Evolutionary conservation across 2,329 filamentous ascomycete genomes (phyloP), one percentile per base, ranked within the genome.

Genomic region (Fusarium burgessii): DNA sequence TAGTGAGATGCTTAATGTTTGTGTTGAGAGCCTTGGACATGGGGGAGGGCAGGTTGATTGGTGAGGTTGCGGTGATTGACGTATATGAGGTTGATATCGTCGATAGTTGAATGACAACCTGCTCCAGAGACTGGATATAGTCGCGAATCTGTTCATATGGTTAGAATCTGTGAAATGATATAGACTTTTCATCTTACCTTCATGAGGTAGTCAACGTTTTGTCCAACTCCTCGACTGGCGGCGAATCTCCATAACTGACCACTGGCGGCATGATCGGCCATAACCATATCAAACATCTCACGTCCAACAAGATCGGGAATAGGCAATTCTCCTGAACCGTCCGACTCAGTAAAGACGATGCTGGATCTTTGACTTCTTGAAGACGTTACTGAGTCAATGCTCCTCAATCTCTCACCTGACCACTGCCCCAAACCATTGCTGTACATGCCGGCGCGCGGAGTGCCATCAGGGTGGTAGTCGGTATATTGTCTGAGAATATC

Each of bases 201-300:
- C 58, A 85, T 79, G 25, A 87, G 77, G 58, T 86, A 87, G 59
- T 84, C 86, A 61, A 89, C 78, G 64, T 87, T 85, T 57, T 87
- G 83, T 3, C 81, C 83, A 59, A 82, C 83, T 36, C 84, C 81
- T 35, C 80, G 78, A 33, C 76, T 80, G 50, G 84, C 82, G n/a
- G 86, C 85, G 74, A 87, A 89, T 45, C 80, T 82, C 59, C 83
- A 80, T 23, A 89, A 77, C 35, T 84, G 82, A 60, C 83, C 80
- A 3, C 82, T 82, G 1, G 85, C 85, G 7, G 79, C 79, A 1
- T 84, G 83, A 66, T 87, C 84, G 66, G 83, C 81, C 50, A 89
- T 80, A 3, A 85, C 85, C 68, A 85, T 78, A 47, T 84, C 82
- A 59, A 89, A 85, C 27, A 86, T 82, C 29, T 87, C 85, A 7